Conservation (phyloP, 495 filamentous ascomycete species). For the Tuber microsphaerosporum region DNA sequence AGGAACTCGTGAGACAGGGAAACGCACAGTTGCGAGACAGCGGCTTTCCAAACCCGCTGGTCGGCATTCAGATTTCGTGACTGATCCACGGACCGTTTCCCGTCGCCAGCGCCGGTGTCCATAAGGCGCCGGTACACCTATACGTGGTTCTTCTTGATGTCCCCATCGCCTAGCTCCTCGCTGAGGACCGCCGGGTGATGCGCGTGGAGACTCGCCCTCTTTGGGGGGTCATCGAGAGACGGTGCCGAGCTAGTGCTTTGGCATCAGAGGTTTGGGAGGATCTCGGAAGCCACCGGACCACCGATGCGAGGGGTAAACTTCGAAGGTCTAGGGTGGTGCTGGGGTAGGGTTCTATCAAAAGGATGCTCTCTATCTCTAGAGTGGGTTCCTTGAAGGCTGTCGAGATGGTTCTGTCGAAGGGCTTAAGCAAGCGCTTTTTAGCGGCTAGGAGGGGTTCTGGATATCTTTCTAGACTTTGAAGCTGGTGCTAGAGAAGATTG, state of each 20-base stretch:
- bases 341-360: conserved; percentile 43
- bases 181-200: conserved; percentile 50
- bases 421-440: conserved; percentile 39
- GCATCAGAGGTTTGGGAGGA: conserved; percentile 43
- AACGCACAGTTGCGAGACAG: conserved; percentile 48
- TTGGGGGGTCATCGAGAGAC: conserved; percentile 44
- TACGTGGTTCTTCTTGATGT: conserved; percentile 48
- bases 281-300: conserved; percentile 34
- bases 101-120: conserved; percentile 26
- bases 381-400: conserved; percentile 9
- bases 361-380: conserved; percentile 28
- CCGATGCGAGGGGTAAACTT: conserved; percentile 43
- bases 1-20: conserved; percentile 50
- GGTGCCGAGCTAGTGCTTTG: conserved; percentile 47
- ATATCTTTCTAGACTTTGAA: conserved; percentile 45
- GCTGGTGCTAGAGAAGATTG: conserved; percentile 44
- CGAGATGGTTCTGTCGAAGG: conserved; percentile 42
- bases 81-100: conserved; percentile 42
- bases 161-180: conserved; percentile 51
- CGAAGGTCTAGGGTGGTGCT: conserved; percentile 39
- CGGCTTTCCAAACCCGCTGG: conserved; percentile 45
- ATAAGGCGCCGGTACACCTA: conserved; percentile 40
- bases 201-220: conserved; percentile 41
- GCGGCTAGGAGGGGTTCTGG: conserved; percentile 41
- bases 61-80: conserved; percentile 42